These are phyloP conservation scores for Tetragonia tetragonoides DNA, from an alignment of 148 eudicot species.

Conservation along the genomic window DNA sequence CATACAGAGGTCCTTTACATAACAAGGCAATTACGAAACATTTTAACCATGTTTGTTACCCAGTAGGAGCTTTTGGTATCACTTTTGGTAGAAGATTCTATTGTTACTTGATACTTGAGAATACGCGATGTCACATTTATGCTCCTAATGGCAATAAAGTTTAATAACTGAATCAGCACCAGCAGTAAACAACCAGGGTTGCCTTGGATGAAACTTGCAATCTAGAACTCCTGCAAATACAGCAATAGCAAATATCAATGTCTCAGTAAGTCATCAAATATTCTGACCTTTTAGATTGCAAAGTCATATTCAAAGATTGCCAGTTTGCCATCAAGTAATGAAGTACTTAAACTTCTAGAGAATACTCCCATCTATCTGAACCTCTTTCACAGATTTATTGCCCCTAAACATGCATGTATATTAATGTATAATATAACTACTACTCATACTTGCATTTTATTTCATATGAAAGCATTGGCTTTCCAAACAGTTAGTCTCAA, in stretches of 20 bases:
- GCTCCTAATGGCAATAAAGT: constrained; percentile 48
- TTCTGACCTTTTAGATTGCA: background rate
- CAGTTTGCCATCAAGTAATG: no score
- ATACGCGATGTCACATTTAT: background rate
- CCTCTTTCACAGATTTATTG: no score
- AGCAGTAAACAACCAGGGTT: constrained; percentile 77
- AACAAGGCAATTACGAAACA: background rate
- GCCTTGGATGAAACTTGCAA: constrained; percentile 67
- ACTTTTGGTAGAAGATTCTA: background rate
- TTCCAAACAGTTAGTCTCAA: no score
- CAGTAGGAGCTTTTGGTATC: background rate
- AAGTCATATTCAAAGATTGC: no score
- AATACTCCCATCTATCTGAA: no score
- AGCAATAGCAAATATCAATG: background rate
- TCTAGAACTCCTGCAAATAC: constrained; percentile 52
- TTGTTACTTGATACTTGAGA: background rate
- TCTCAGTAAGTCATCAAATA: background rate
- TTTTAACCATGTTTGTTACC: background rate
- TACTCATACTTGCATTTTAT: no score
- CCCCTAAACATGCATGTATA: no score
- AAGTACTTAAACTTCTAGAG: no score
- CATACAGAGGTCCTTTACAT: background rate
- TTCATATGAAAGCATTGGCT: no score
- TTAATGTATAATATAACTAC: no score
- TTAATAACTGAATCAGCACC: constrained; percentile 61